Base-by-base conservation (phyloP, 129 eudicot species). In the Lactuca sativa region DNA sequence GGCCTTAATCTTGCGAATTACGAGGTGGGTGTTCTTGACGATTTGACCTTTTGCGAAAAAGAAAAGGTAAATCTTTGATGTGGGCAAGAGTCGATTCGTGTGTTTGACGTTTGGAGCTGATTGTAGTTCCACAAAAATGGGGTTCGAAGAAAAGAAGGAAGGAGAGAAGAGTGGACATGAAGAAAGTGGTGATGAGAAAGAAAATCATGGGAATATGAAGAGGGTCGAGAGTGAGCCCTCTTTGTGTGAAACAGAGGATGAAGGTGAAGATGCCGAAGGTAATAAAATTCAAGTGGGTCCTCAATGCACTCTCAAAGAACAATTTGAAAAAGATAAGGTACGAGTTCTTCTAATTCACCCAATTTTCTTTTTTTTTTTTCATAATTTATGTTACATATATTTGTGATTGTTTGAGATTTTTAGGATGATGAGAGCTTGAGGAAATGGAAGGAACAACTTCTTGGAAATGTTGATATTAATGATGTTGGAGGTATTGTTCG, bases 351-450 rank as follows among this genome's bases (percentile, higher is more conserved):
- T 12, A 10, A 53, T 7, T 30, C 34, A 44, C 61, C 72, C 66
- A 61, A 68, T 34, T 67, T 48, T 21, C 30, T 65, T 6, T 0
- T 32, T 62, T 43, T 65, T 6, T 0, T 32, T 62, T 43, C 43
- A 49, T 38, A 30, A 40, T 69, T 62, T 9, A 48, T 49, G 70
- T 80, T 60, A 62, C 21, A 10, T 31, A 21, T 37, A 59, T 74
- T 48, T 53, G 33, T 72, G 36, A 49, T 37, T 25, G 34, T 73
- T 72, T 78, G 53, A 9, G 18, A 38, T 31, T 31, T 54, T 47
- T 71, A 86, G 92, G 92, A 86, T 81, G 92, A 86, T 78, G 92
- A 86, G 77, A 86, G 92, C 74, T 69, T 86, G 78, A 80, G 92
- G 79, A 86, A 82, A 70, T 86, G 92, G 92, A 86, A 86, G 84